Conservation (phyloP, 805 yeast genomes). For the Kluyveromyces lactis region DNA sequence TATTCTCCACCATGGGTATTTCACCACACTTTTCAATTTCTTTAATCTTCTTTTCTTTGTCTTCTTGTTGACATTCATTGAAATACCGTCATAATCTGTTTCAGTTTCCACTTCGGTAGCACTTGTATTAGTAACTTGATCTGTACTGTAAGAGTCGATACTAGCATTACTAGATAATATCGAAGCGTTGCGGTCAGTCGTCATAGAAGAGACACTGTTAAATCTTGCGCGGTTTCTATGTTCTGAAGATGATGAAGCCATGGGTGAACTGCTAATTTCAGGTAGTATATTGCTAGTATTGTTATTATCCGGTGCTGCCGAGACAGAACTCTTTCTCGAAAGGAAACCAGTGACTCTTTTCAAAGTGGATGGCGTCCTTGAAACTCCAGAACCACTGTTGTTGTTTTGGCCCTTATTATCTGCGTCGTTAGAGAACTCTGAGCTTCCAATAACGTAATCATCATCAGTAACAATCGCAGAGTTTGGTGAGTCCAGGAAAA, state of each 20-base stretch:
- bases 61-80: neutral
- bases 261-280: neutral
- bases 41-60: constrained; percentile 34
- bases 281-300: too few relatives aligned
- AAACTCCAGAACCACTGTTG: constrained; percentile 7
- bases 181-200: constrained; percentile 6
- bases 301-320: neutral
- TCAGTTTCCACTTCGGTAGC: constrained; percentile 11
- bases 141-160: constrained; percentile 1
- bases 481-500: constrained; percentile 7
- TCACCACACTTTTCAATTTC: constrained; percentile 46
- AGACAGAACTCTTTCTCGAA: constrained; percentile 15
- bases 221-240: constrained; percentile 3
- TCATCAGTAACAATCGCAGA: constrained; percentile 10
- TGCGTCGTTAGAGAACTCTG: constrained; percentile 3
- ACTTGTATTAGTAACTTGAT: constrained; percentile 13
- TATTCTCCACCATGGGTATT: constrained; percentile 73
- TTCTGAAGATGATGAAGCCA: neutral
- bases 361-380: constrained; percentile 13
- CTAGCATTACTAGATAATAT: constrained; percentile 5
- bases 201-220: constrained; percentile 12
- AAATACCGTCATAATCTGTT: neutral
- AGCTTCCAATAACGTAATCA: constrained; percentile 12
- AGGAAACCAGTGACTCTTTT: constrained; percentile 16
- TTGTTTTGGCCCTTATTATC: too few relatives aligned